phyloP scores from a whole-genome alignment of 495 filamentous ascomycete species.

The Penicillium odoratum region DNA sequence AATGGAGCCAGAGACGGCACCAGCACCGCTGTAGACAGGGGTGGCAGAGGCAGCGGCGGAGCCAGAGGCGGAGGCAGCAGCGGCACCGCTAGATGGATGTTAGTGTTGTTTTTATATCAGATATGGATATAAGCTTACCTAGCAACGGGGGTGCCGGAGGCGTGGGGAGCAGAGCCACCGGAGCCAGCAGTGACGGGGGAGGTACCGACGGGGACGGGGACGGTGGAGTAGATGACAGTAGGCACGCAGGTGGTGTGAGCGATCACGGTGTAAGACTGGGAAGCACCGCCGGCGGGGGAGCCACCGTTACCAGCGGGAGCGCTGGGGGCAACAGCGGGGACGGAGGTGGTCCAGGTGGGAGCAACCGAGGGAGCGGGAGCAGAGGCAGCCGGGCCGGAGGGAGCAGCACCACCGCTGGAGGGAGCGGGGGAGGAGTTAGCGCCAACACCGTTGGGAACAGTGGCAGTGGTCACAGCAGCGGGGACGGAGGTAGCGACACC shows the following conservation, averaged over 20 bases:
- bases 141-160: conserved; percentile 17
- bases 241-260: conserved; percentile 46
- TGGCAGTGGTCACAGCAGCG: conserved; percentile 20
- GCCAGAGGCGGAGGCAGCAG: not conserved
- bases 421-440: conserved; percentile 12
- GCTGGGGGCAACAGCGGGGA: conserved; percentile 10
- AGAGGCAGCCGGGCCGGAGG: conserved; percentile 16
- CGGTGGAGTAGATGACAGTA: conserved; percentile 43
- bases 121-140: conserved; percentile 14
- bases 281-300: not conserved
- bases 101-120: not conserved
- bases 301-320: conserved; percentile 1
- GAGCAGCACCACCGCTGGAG: conserved; percentile 14
- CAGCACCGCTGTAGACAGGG: conserved; percentile 49
- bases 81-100: conserved; percentile 8
- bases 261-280: conserved; percentile 19
- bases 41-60: conserved; percentile 24
- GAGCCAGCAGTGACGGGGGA: conserved; percentile 23
- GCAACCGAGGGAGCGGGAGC: conserved; percentile 16
- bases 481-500: conserved; percentile 20
- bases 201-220: conserved; percentile 18
- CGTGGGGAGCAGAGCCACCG: conserved; percentile 22
- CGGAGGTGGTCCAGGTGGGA: conserved; percentile 8
- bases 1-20: conserved; percentile 49
- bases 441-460: conserved; percentile 20